Percentiles rank a stretch among this genome's conserved stretches.
phyloP scores from a whole-genome alignment of 2,329 filamentous ascomycete species.

The Botrytis porri region DNA sequence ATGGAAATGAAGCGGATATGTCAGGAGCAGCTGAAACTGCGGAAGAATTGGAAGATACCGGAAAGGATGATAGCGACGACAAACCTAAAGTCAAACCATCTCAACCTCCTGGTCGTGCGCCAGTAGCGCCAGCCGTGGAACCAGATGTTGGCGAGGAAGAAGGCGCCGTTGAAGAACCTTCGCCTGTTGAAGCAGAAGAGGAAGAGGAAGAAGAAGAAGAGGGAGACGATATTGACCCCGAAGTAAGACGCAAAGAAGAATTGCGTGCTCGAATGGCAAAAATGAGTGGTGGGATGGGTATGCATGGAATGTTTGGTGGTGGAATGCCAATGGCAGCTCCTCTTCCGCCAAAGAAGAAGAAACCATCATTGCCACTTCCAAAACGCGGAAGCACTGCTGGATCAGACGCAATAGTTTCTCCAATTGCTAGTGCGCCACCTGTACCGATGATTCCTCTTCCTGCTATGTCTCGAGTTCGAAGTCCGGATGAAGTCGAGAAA shows the following conservation, averaged over 20 bases:
- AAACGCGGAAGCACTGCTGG: constrained; percentile 43
- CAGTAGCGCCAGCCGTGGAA: constrained; percentile 41
- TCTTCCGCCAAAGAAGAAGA: constrained; percentile 55
- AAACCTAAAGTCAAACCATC: constrained; percentile 38
- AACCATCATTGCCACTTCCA: constrained; percentile 42
- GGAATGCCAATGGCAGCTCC: constrained; percentile 60
- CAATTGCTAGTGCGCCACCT: constrained; percentile 49
- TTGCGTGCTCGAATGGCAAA: constrained; percentile 95
- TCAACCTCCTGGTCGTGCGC: constrained; percentile 40
- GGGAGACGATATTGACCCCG: constrained; percentile 83
- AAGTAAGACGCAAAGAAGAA: constrained; percentile 80
- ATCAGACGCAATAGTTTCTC: constrained; percentile 45
- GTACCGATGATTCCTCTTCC: constrained; percentile 66
- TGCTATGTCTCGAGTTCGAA: constrained; percentile 61
- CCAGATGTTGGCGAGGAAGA: constrained; percentile 48
- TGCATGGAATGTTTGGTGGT: constrained; percentile 87
- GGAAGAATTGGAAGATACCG: constrained; percentile 60
- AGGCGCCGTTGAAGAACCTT: constrained; percentile 43
- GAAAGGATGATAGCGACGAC: constrained; percentile 72
- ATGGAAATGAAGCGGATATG: constrained; percentile 64
- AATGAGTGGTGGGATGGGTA: constrained; percentile 96
- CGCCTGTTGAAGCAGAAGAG: constrained; percentile 48
- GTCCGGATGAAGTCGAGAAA: constrained; percentile 45
- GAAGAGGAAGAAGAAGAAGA: constrained; percentile 75
- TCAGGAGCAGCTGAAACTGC: constrained; percentile 63